Percentiles rank a stretch among this genome's conserved stretches.
Evolutionary conservation across 164 flowering plant species (phyloP).

Genomic region (Akebia trifoliata): DNA sequence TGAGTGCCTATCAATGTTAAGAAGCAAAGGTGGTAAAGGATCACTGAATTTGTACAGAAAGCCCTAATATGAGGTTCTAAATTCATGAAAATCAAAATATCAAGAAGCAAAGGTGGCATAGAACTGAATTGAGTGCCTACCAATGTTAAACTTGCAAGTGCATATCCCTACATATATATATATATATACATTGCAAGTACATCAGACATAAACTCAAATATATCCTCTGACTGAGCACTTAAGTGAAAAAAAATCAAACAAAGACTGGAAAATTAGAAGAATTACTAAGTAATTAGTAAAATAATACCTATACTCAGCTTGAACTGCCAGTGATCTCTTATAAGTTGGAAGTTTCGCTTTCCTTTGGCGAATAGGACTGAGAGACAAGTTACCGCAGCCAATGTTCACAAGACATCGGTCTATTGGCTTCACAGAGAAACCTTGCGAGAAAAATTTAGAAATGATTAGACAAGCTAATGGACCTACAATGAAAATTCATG

Average conservation of each 20-base stretch:
- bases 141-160: too few relatives aligned
- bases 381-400: slow-evolving; percentile 25
- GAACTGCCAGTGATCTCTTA: slow-evolving; percentile 38
- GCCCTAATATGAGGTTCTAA: background rate
- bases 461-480: background rate
- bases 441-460: slow-evolving; percentile 27
- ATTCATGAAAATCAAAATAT: background rate
- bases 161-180: too few relatives aligned
- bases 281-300: background rate
- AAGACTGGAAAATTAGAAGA: background rate
- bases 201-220: background rate
- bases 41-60: background rate
- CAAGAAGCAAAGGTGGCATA: too few relatives aligned
- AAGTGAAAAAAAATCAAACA: background rate
- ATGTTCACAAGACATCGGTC: slow-evolving; percentile 15
- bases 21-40: too few relatives aligned
- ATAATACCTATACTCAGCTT: slow-evolving; percentile 48
- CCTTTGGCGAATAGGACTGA: slow-evolving; percentile 20
- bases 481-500: background rate
- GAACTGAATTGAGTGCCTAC: too few relatives aligned
- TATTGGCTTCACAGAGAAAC: background rate
- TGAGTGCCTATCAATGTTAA: too few relatives aligned
- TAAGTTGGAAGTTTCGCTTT: slow-evolving; percentile 20
- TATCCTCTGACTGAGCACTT: background rate
- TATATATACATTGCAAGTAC: too few relatives aligned